Percentiles rank a stretch among this genome's conserved stretches.
Evolutionary conservation across 2,329 filamentous ascomycete species (phyloP).

Genomic region (Aspergillus jensenii): DNA sequence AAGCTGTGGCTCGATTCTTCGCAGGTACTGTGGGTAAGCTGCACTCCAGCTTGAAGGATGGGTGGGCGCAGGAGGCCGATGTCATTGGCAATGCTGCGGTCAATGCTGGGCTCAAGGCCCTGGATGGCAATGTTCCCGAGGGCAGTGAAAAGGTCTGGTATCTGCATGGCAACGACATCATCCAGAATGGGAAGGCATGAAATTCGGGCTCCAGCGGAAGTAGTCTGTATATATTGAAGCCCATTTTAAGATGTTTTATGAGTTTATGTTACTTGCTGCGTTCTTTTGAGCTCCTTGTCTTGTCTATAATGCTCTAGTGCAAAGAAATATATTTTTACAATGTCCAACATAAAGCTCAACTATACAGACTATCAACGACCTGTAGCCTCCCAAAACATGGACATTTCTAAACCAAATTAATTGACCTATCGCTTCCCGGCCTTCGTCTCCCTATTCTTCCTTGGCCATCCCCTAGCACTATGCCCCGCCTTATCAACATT

Average conservation of each 20-base stretch:
- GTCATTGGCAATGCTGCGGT: constrained; percentile 58
- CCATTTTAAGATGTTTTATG: background rate
- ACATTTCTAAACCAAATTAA: background rate
- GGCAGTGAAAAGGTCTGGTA: constrained; percentile 43
- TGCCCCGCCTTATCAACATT: constrained; percentile 35
- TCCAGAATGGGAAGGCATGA: constrained; percentile 24
- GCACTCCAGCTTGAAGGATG: constrained; percentile 57
- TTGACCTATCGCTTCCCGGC: constrained; percentile 4
- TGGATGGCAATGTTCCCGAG: constrained; percentile 40
- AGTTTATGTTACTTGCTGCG: background rate
- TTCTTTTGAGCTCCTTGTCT: background rate
- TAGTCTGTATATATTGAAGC: background rate
- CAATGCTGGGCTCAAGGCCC: constrained; percentile 38
- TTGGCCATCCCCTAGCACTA: constrained; percentile 39
- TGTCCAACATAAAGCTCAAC: background rate
- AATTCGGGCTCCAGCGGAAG: background rate
- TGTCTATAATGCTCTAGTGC: background rate
- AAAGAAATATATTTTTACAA: background rate
- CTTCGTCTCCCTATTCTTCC: constrained; percentile 32
- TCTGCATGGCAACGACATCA: constrained; percentile 39
- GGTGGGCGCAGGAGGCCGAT: constrained; percentile 70
- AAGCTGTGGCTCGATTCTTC: constrained; percentile 57
- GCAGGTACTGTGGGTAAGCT: constrained; percentile 58
- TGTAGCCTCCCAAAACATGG: background rate
- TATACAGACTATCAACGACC: background rate